Conservation (phyloP, 1,139 yeast species). For the Suhomyces yuchorum region DNA sequence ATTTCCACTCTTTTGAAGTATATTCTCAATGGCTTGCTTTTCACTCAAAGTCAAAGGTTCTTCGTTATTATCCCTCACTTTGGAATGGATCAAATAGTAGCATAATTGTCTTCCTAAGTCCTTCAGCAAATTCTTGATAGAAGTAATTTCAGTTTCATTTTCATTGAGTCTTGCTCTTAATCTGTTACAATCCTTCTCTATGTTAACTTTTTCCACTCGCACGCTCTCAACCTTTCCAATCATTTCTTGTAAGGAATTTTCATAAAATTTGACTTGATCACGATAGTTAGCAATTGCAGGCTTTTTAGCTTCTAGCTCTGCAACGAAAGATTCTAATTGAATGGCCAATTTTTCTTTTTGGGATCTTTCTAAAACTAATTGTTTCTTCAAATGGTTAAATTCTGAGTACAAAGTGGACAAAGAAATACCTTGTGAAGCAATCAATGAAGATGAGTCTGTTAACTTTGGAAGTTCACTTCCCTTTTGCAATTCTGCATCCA, state of each 20-base stretch:
- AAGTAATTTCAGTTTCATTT: conserved; percentile 42
- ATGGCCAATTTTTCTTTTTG: conserved; percentile 70
- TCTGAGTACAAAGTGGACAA: conserved; percentile 71
- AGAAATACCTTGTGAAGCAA: conserved; percentile 61
- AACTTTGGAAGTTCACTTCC: conserved; percentile 45
- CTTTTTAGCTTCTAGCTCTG: conserved; percentile 76
- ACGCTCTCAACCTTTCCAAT: conserved; percentile 41
- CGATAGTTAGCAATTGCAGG: conserved; percentile 74
- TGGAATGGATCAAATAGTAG: conserved; percentile 65
- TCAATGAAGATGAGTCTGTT: conserved; percentile 39
- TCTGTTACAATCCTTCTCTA: conserved; percentile 38
- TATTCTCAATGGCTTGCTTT: conserved; percentile 52
- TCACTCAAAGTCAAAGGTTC: conserved; percentile 64
- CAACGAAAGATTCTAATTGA: conserved; percentile 70
- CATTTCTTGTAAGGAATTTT: conserved; percentile 42
- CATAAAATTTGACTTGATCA: conserved; percentile 52
- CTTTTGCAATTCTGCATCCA: conserved; percentile 44
- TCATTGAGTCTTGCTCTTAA: conserved; percentile 39
- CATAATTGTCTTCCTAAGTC: conserved; percentile 85
- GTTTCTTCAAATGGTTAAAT: conserved; percentile 63
- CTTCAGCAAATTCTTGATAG: conserved; percentile 56
- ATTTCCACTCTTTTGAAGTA: conserved; percentile 41
- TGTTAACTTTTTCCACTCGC: conserved; percentile 44
- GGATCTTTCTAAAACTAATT: conserved; percentile 67
- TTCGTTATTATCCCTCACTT: conserved; percentile 52